Evolutionary conservation across 2,329 filamentous ascomycete species (phyloP), one percentile per base, ranked within the genome.

Genomic region (Aureobasidium sp.): DNA sequence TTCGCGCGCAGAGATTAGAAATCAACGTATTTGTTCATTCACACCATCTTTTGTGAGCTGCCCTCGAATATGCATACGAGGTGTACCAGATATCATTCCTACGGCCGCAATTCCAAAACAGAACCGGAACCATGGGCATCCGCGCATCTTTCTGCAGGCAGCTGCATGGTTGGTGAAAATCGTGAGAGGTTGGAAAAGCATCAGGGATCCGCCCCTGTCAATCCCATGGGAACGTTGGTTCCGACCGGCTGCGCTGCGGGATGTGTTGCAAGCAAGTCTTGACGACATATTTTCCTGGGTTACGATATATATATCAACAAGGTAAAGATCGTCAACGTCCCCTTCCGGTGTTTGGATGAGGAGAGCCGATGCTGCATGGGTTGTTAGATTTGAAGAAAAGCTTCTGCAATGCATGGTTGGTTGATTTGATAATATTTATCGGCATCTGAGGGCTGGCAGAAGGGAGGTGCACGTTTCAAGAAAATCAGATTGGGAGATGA

Each of bases 251-350:
- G 29, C 29, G 29, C 29, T 1, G 41, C 41, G 20, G 20, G n/a
- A 20, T 20, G 8, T 42, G n/a, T 41, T 20, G n/a, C 7, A 15
- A 46, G 44, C 46, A 60, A 42, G 57, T 60, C 57, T 60, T 60
- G 57, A 60, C 55, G 55, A 58, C 55, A 58, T 58, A 17, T 57
- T 48, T 58, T 32, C n/a, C 55, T 48, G 55, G 55, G 55, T 42
- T 48, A 58, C 2, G 23, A 17, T 46, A 23, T 3, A 26, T 10
- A 47, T 20, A 46, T 34, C 15, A 50, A 41, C 34, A 41, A 23
- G 42, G 42, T 13, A 26, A 60, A 60, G 46, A 60, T 60, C 57
- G 57, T 51, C 44, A 36, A 37, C 57, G 46, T 51, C 46, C 46
- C 6, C 8, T 5, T 37, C 23, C 57, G 57, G 57, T 41, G 23